A percentile compares a stretch with the other conserved stretches of the same genome.
Evolutionary conservation across 495 filamentous ascomycete species (phyloP).

Genomic region (Acidomyces sp.): DNA sequence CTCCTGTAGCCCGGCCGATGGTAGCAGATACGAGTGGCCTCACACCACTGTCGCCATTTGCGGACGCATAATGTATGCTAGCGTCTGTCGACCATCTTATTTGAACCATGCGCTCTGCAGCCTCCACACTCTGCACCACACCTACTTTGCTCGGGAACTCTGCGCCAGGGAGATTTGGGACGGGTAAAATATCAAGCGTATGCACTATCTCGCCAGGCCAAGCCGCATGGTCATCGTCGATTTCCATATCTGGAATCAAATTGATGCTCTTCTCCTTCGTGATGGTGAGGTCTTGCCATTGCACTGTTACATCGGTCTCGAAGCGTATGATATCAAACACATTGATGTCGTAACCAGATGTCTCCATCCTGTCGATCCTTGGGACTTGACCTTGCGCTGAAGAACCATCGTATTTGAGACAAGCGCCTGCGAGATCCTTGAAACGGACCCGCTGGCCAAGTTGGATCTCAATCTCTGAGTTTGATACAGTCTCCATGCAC

Average conservation of each 20-base stretch:
- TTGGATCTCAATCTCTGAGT: slow-evolving; percentile 17
- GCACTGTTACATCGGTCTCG: slow-evolving; percentile 36
- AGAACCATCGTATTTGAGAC: slow-evolving; percentile 35
- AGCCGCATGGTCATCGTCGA: slow-evolving; percentile 40
- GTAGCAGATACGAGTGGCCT: slow-evolving; percentile 26
- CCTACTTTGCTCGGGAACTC: slow-evolving; percentile 36
- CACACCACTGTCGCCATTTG: slow-evolving; percentile 27
- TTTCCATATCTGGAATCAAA: slow-evolving; percentile 35
- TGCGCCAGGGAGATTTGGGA: slow-evolving; percentile 6
- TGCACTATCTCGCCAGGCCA: slow-evolving; percentile 49
- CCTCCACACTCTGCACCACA: slow-evolving; percentile 46
- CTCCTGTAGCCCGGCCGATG: slow-evolving; percentile 33
- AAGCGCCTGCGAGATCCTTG: slow-evolving; percentile 35
- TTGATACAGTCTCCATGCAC: slow-evolving; percentile 5
- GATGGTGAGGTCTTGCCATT: slow-evolving; percentile 47
- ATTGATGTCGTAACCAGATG: slow-evolving; percentile 47
- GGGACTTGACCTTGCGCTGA: slow-evolving; percentile 22
- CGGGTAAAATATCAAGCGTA: slow-evolving; percentile 29
- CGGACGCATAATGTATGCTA: slow-evolving; percentile 24
- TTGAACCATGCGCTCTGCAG: slow-evolving; percentile 39
- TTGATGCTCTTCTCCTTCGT: slow-evolving; percentile 32
- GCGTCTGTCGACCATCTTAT: slow-evolving; percentile 42
- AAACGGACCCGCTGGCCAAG: slow-evolving; percentile 41
- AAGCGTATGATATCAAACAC: slow-evolving; percentile 37
- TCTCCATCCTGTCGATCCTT: slow-evolving; percentile 36